Evolutionary conservation across 768 basidiomycete genomes (phyloP).

Genomic region (Clitopilus passeckerianus): DNA sequence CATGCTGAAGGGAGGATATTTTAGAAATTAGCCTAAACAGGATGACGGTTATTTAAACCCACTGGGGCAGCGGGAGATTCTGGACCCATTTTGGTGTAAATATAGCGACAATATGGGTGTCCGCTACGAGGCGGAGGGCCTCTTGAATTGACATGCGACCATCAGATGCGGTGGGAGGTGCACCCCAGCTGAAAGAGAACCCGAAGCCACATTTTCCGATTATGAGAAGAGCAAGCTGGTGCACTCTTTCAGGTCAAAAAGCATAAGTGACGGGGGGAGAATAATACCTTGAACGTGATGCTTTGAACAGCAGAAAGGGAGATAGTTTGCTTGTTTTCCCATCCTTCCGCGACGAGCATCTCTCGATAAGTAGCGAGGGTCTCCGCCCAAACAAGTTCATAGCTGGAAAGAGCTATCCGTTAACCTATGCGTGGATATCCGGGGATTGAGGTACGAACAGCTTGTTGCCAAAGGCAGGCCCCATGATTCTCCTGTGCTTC

Average conservation of each 20-base stretch:
- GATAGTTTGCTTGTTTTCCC: constrained; percentile 14
- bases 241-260: background rate
- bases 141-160: constrained; percentile 33
- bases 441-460: constrained; percentile 22
- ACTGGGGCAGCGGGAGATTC: constrained; percentile 30
- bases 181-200: constrained; percentile 34
- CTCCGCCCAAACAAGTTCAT: constrained; percentile 29
- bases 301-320: constrained; percentile 19
- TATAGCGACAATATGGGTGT: constrained; percentile 18
- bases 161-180: constrained; percentile 29
- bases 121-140: constrained; percentile 28
- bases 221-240: constrained; percentile 35
- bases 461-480: constrained; percentile 37
- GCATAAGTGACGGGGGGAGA: background rate
- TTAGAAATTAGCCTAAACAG: background rate
- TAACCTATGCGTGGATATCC: constrained; percentile 1
- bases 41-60: constrained; percentile 1
- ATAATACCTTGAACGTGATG: constrained; percentile 21
- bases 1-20: constrained; percentile 15
- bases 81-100: constrained; percentile 32
- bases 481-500: constrained; percentile 38
- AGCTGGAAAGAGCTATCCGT: constrained; percentile 13
- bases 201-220: constrained; percentile 45
- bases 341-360: constrained; percentile 25
- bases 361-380: constrained; percentile 25